These are phyloP conservation scores for Aspergillus nomiae DNA, from an alignment of 2,329 filamentous ascomycete genomes.

Conservation along the genomic window DNA sequence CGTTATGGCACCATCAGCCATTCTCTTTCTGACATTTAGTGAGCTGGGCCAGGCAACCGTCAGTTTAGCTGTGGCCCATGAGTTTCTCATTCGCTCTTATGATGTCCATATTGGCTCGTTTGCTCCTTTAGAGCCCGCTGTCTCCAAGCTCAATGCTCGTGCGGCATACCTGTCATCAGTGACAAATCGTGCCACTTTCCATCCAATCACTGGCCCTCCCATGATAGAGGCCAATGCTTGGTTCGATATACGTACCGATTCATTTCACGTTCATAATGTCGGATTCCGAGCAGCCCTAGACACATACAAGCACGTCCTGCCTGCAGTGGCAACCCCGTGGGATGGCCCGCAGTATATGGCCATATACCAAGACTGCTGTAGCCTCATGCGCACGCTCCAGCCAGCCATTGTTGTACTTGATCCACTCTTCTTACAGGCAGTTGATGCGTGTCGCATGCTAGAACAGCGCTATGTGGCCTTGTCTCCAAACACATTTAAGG, in stretches of 20 bases:
- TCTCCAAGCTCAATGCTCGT: conserved; percentile 23
- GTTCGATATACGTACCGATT: neutral
- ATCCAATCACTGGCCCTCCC: conserved; percentile 25
- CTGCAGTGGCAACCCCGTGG: conserved; percentile 29
- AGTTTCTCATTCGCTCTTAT: conserved; percentile 35
- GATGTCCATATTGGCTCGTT: conserved; percentile 49
- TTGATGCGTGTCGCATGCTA: conserved; percentile 43
- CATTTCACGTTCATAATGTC: conserved; percentile 14
- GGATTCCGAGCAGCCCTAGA: conserved; percentile 34
- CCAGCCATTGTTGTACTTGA: conserved; percentile 31
- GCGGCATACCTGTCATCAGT: conserved; percentile 9
- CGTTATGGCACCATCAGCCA: conserved; percentile 14
- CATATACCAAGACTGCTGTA: conserved; percentile 36
- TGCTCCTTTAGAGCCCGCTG: conserved; percentile 27
- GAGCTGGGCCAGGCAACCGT: conserved; percentile 48
- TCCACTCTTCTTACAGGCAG: conserved; percentile 40
- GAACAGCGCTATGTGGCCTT: conserved; percentile 37
- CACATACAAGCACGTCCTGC: conserved; percentile 20
- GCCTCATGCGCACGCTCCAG: conserved; percentile 35
- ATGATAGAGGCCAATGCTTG: conserved; percentile 21
- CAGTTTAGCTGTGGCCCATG: conserved; percentile 42
- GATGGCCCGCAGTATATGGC: conserved; percentile 38
- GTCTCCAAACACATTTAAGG: conserved; percentile 48
- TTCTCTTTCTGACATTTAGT: conserved; percentile 46
- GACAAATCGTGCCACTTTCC: conserved; percentile 23